Evolutionary conservation across 2,329 filamentous ascomycete species (phyloP).

Genomic region (Aplosporella prunicola): DNA sequence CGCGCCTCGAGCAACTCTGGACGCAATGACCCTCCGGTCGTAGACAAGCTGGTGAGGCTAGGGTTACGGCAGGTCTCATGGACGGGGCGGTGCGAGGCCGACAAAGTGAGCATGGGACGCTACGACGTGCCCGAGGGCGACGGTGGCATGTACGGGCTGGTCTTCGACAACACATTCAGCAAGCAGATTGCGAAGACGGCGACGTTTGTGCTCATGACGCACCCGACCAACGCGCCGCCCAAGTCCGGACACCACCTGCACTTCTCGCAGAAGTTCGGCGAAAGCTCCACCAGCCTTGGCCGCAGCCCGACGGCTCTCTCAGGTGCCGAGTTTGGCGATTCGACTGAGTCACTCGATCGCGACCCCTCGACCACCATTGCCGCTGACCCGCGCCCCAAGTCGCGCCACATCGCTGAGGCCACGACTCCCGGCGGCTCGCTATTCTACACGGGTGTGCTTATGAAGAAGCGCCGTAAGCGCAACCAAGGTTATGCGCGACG

Average conservation of each 20-base stretch:
- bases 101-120: conserved; percentile 86
- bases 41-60: conserved; percentile 53
- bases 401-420: conserved; percentile 21
- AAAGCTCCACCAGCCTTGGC: conserved; percentile 28
- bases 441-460: conserved; percentile 74
- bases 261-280: conserved; percentile 44
- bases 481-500: conserved; percentile 87
- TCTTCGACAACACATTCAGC: conserved; percentile 98
- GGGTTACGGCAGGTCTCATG: conserved; percentile 59
- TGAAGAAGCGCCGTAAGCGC: conserved; percentile 86
- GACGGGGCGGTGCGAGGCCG: conserved; percentile 91
- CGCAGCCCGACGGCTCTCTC: conserved; percentile 32
- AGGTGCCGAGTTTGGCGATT: conserved; percentile 32
- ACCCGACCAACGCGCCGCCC: conserved; percentile 72
- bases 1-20: conserved; percentile 42
- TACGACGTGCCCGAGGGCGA: conserved; percentile 67
- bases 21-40: conserved; percentile 61
- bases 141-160: conserved; percentile 88
- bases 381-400: conserved; percentile 32
- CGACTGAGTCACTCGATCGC: conserved; percentile 46
- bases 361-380: conserved; percentile 17
- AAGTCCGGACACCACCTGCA: conserved; percentile 64
- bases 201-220: conserved; percentile 89
- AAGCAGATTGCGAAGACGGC: conserved; percentile 86
- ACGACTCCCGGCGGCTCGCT: conserved; percentile 29